A percentile compares a stretch with the other conserved stretches of the same genome.
Conservation (phyloP, 306 rosid species). For the Albizia julibrissin region DNA sequence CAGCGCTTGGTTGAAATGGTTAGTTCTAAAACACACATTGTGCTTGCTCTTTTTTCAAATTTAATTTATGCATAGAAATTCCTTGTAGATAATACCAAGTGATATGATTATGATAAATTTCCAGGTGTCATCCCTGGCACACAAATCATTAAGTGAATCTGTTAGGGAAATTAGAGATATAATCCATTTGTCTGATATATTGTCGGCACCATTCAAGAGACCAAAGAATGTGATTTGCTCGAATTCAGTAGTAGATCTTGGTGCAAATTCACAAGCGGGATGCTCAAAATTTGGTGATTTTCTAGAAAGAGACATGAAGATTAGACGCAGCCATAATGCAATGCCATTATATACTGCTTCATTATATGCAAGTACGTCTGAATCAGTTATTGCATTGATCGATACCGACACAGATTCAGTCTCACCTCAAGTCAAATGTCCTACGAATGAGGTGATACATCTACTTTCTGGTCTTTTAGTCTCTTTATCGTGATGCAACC, state of each 20-base stretch:
- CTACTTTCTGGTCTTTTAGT: conserved; percentile 2
- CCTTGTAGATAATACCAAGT: background rate
- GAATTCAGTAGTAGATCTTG: conserved; percentile 4
- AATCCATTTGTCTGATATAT: conserved; percentile 27
- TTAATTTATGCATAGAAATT: background rate
- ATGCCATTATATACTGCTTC: background rate
- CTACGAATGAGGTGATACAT: conserved; percentile 29
- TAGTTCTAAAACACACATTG: conserved; percentile 23
- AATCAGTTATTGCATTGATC: conserved; percentile 7
- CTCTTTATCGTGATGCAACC: background rate
- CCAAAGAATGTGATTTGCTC: background rate
- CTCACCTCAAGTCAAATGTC: conserved; percentile 15
- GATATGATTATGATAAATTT: conserved; percentile 13
- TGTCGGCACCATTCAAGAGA: background rate
- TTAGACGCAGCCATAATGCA: background rate
- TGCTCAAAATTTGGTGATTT: background rate
- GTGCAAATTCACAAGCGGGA: background rate
- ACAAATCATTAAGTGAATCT: conserved; percentile 28
- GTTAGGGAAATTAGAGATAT: conserved; percentile 14
- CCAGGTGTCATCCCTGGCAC: conserved; percentile 35
- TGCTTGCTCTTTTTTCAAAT: background rate
- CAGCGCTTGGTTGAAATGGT: conserved; percentile 39
- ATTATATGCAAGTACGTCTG: background rate
- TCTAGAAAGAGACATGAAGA: conserved; percentile 23
- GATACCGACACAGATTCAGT: background rate